A percentile compares a stretch with the other conserved stretches of the same genome.
phyloP scores from a whole-genome alignment of 192 early-diverging fungal species.

The Piromyces finnis region DNA sequence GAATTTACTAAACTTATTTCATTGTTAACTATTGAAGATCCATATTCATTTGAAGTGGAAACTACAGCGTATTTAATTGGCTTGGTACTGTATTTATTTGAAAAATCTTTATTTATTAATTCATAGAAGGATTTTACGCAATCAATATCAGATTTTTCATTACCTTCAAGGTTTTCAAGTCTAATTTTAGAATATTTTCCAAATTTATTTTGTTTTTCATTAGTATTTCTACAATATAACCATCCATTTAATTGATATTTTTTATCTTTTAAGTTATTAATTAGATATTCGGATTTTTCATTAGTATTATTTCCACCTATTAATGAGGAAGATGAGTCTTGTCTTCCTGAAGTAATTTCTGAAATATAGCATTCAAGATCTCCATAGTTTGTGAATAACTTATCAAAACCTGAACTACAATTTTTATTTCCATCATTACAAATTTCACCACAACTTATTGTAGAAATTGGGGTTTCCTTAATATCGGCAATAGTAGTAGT shows the following conservation, averaged over 20 bases:
- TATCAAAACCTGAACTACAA: neutral
- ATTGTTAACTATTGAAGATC: neutral
- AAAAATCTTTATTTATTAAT: neutral
- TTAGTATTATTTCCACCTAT: neutral
- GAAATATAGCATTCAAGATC: neutral
- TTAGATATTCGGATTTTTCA: neutral
- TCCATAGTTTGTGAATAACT: neutral
- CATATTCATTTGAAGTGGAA: neutral
- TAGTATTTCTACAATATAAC: neutral
- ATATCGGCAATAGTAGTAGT: too few relatives aligned
- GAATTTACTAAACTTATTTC: neutral
- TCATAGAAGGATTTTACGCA: neutral
- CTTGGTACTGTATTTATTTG: neutral
- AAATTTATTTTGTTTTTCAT: neutral
- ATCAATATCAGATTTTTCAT: neutral
- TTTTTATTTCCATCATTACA: neutral
- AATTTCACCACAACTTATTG: neutral
- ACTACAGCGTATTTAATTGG: neutral
- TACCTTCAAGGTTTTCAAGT: neutral
- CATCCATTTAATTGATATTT: neutral
- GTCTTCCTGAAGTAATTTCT: neutral
- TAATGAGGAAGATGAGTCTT: neutral
- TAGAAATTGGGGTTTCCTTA: too few relatives aligned
- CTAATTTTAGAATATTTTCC: neutral
- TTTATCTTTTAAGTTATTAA: neutral